phyloP scores from a whole-genome alignment of 768 basidiomycete species.

The Suillus occidentalis region DNA sequence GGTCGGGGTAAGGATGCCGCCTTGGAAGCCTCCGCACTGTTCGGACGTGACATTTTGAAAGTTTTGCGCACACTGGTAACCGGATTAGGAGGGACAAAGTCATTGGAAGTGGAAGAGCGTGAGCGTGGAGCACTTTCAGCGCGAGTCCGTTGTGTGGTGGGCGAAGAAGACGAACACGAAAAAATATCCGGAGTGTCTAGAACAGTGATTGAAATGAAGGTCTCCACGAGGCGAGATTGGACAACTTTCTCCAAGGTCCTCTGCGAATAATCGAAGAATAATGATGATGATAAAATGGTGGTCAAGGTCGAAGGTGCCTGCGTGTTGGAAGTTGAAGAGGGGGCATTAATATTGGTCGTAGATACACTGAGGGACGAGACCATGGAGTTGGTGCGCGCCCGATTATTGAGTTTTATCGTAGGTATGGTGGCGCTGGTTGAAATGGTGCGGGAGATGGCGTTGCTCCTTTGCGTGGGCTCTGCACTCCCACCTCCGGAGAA shows the following conservation, averaged over 20 bases:
- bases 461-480: conserved; percentile 12
- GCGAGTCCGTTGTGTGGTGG: conserved; percentile 26
- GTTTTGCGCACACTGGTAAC: conserved; percentile 16
- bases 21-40: conserved; percentile 20
- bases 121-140: conserved; percentile 27
- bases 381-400: conserved; percentile 53
- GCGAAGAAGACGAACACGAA: conserved; percentile 22
- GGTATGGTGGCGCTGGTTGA: conserved; percentile 24
- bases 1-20: conserved; percentile 8
- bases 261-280: conserved; percentile 66
- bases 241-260: conserved; percentile 68
- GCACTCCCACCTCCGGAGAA: conserved; percentile 30
- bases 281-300: conserved; percentile 27
- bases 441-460: conserved; percentile 18
- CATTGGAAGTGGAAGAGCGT: conserved; percentile 3
- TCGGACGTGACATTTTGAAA: conserved; percentile 15
- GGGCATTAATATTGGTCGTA: conserved; percentile 3
- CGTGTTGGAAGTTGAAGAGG: conserved; percentile 1
- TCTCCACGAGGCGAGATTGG: conserved; percentile 72
- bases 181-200: conserved; percentile 23
- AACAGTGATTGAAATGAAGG: conserved; percentile 63
- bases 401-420: conserved; percentile 35
- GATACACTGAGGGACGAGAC: conserved; percentile 43
- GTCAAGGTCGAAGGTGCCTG: background rate
- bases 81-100: background rate